A percentile compares a stretch with the other conserved stretches of the same genome.
phyloP scores from a whole-genome alignment of 2,329 filamentous ascomycete genomes.

The Plectosphaerella sp. region DNA sequence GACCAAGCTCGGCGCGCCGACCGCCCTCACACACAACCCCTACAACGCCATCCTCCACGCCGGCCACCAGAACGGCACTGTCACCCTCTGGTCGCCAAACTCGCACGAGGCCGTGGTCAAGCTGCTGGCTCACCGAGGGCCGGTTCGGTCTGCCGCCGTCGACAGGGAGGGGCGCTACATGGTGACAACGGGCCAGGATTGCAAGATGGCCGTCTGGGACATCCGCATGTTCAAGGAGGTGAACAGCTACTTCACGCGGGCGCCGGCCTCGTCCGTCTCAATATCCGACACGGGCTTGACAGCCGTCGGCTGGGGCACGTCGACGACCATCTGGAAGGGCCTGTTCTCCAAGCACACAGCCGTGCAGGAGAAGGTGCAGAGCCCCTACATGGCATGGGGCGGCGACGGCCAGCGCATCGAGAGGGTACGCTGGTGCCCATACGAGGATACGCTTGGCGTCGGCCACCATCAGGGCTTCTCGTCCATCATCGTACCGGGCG shows the following conservation, averaged over 20 bases:
- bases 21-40: slow-evolving; percentile 81
- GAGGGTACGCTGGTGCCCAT: slow-evolving; percentile 86
- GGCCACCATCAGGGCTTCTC: slow-evolving; percentile 83
- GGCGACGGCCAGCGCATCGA: slow-evolving; percentile 79
- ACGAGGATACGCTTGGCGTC: slow-evolving; percentile 86
- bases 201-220: slow-evolving; percentile 93
- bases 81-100: slow-evolving; percentile 95
- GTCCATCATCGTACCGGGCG: slow-evolving; percentile 84
- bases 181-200: slow-evolving; percentile 87
- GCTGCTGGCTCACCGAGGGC: slow-evolving; percentile 82
- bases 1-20: slow-evolving; percentile 79
- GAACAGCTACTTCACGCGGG: slow-evolving; percentile 78
- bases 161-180: slow-evolving; percentile 93
- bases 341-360: slow-evolving; percentile 71
- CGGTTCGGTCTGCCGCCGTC: slow-evolving; percentile 78
- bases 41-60: slow-evolving; percentile 89
- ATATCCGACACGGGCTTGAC: slow-evolving; percentile 88
- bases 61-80: slow-evolving; percentile 91
- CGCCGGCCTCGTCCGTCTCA: slow-evolving; percentile 76
- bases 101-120: slow-evolving; percentile 83
- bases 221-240: slow-evolving; percentile 92
- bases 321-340: slow-evolving; percentile 85
- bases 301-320: slow-evolving; percentile 87
- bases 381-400: slow-evolving; percentile 91
- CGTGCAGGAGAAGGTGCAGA: slow-evolving; percentile 75